These are phyloP conservation scores for Ormosia emarginata DNA, from an alignment of 306 rosid genomes.

Conservation along the genomic window DNA sequence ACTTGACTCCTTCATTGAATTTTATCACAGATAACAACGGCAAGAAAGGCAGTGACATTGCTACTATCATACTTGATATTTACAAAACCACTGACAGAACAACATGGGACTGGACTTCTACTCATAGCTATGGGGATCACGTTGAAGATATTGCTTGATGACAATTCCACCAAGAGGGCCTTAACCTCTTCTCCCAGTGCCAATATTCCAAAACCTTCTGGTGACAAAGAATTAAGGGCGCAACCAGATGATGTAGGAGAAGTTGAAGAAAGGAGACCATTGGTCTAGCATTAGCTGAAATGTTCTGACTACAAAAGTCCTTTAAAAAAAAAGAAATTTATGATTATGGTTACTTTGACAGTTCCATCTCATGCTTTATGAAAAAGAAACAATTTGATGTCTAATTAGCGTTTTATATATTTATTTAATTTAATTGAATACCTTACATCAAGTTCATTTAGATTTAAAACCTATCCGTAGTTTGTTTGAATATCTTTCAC, in stretches of 20 bases:
- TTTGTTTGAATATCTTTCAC: no score
- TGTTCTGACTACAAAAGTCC: not conserved
- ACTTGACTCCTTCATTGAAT: slow-evolving; percentile 8
- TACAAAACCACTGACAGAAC: slow-evolving; percentile 90
- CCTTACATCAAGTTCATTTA: no score
- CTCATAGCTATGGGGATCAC: slow-evolving; percentile 91
- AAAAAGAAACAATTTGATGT: no score
- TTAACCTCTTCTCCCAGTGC: slow-evolving; percentile 15
- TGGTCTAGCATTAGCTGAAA: slow-evolving; percentile 35
- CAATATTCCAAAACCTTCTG: slow-evolving; percentile 25
- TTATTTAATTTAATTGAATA: no score
- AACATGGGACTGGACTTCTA: slow-evolving; percentile 79
- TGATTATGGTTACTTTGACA: no score
- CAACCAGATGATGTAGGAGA: slow-evolving; percentile 18
- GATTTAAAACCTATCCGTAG: no score
- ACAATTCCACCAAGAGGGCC: slow-evolving; percentile 36
- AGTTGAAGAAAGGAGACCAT: slow-evolving; percentile 60
- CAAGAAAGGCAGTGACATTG: slow-evolving; percentile 91
- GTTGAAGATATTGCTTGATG: slow-evolving; percentile 78
- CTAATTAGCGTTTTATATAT: no score
- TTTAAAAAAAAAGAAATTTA: no score
- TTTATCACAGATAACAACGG: slow-evolving; percentile 75
- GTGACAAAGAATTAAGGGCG: slow-evolving; percentile 24
- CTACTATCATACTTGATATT: slow-evolving; percentile 80
- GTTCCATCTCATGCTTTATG: no score